Percentiles rank a stretch among this genome's conserved stretches.
These are phyloP conservation scores for Primulina tabacum DNA, from an alignment of 257 asterid species.

Conservation along the genomic window DNA sequence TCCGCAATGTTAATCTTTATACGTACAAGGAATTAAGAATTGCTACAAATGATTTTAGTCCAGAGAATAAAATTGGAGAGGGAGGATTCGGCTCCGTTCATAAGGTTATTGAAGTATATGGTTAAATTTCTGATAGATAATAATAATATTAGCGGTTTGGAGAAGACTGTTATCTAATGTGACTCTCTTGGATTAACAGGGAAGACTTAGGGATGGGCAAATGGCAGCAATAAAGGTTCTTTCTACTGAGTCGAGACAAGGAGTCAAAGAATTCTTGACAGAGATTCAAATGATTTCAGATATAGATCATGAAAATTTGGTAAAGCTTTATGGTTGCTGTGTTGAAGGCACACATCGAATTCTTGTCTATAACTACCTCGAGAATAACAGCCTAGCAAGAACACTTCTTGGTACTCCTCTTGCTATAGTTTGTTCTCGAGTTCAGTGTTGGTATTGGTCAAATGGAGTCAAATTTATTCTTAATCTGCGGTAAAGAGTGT, in stretches of 20 bases:
- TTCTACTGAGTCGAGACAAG: constrained; percentile 82
- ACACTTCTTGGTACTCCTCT: constrained; percentile 75
- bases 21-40: constrained; percentile 64
- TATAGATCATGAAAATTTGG: constrained; percentile 77
- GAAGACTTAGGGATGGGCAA: constrained; percentile 66
- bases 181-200: constrained; percentile 40
- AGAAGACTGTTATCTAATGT: not conserved
- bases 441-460: not conserved
- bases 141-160: constrained; percentile 10
- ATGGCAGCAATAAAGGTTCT: constrained; percentile 93
- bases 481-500: not conserved
- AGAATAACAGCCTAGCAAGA: constrained; percentile 80
- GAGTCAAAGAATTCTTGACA: constrained; percentile 78
- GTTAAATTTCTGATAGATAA: constrained; percentile 2
- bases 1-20: constrained; percentile 54
- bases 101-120: constrained; percentile 45
- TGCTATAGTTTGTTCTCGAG: constrained; percentile 14
- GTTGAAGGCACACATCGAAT: constrained; percentile 77
- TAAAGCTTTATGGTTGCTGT: constrained; percentile 89
- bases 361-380: constrained; percentile 87
- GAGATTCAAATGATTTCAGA: constrained; percentile 87
- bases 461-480: not conserved
- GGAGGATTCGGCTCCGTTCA: constrained; percentile 96
- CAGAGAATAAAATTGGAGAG: constrained; percentile 75
- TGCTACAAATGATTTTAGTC: constrained; percentile 75